These are phyloP conservation scores for Arbutus unedo DNA, from an alignment of 148 eudicot genomes.

Conservation along the genomic window DNA sequence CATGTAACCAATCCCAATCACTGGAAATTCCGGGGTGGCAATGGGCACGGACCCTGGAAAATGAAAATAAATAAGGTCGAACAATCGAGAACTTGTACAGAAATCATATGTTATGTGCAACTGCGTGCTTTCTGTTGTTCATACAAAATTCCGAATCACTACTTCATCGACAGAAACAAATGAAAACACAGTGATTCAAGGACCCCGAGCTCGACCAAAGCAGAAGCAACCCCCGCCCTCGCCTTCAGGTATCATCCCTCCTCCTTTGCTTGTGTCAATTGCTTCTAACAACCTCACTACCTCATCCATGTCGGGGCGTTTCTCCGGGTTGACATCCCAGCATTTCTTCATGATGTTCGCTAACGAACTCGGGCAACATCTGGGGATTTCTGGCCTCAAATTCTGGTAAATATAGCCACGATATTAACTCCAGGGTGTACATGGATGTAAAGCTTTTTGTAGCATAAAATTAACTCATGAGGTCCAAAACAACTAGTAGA, in stretches of 20 bases:
- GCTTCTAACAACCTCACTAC: constrained; percentile 74
- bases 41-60: neutral
- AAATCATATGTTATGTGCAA: neutral
- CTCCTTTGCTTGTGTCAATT: constrained; percentile 82
- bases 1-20: neutral
- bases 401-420: constrained; percentile 30
- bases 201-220: constrained; percentile 55
- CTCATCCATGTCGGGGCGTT: constrained; percentile 81
- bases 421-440: neutral
- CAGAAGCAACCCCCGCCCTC: constrained; percentile 63
- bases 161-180: neutral
- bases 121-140: neutral
- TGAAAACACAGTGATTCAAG: constrained; percentile 25
- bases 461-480: neutral
- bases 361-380: constrained; percentile 74
- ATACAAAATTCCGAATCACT: neutral
- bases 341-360: constrained; percentile 79
- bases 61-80: neutral
- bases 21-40: neutral
- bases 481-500: neutral
- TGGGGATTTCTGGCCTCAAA: constrained; percentile 73
- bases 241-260: constrained; percentile 90
- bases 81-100: neutral
- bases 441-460: neutral
- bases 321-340: constrained; percentile 78